Percentiles rank a stretch among this genome's conserved stretches.
Evolutionary conservation across 164 flowering plant species (phyloP).

Genomic region (Tetracentron sinense): DNA sequence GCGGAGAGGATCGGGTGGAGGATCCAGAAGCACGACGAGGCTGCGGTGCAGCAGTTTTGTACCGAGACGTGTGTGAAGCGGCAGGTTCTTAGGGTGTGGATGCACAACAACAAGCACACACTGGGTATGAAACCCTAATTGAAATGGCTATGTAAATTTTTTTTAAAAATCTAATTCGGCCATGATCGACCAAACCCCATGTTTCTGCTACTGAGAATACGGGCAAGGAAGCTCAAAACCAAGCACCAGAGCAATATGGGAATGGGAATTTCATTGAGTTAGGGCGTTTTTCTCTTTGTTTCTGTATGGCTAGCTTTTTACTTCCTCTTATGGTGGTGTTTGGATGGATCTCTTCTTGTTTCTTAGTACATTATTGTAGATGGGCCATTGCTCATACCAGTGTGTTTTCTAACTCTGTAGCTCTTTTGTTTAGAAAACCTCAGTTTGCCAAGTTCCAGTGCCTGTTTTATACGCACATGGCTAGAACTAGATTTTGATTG

Average conservation of each 20-base stretch:
- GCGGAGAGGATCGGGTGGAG: slow-evolving; percentile 75
- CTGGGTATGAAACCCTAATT: slow-evolving; percentile 73
- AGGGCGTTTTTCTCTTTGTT: background rate
- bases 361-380: slow-evolving; percentile 12
- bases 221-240: too few relatives aligned
- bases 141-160: too few relatives aligned
- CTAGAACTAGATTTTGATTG: background rate
- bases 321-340: slow-evolving; percentile 1
- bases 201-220: background rate
- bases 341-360: slow-evolving; percentile 9
- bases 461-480: background rate
- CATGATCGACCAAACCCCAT: background rate
- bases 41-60: slow-evolving; percentile 58
- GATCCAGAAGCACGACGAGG: slow-evolving; percentile 73
- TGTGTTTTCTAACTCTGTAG: background rate
- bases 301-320: background rate
- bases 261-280: too few relatives aligned
- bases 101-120: slow-evolving; percentile 85
- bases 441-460: background rate
- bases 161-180: too few relatives aligned
- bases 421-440: background rate
- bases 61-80: slow-evolving; percentile 43
- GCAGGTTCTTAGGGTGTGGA: slow-evolving; percentile 80
- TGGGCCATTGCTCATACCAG: slow-evolving; percentile 24
- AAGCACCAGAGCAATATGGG: too few relatives aligned